These are phyloP conservation scores for Podila verticillata DNA, from an alignment of 192 early-diverging fungal species.

Conservation along the genomic window DNA sequence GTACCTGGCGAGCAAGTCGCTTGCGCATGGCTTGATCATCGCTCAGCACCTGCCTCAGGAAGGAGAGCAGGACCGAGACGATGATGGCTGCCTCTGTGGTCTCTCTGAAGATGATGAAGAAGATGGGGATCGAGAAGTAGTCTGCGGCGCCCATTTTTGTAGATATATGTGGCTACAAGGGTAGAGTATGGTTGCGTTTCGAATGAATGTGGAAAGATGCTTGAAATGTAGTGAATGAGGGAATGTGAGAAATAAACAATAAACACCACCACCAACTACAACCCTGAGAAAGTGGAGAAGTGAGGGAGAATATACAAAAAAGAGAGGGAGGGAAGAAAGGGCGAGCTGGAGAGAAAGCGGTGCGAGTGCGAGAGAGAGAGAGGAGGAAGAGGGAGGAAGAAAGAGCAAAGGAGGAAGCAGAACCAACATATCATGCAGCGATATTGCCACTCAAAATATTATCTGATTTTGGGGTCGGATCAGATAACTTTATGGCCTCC, in stretches of 20 bases:
- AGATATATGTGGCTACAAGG: too few species aligned
- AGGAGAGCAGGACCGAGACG: slow-evolving; percentile 85
- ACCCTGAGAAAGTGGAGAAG: not conserved
- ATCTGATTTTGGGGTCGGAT: not conserved
- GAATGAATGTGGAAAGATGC: not conserved
- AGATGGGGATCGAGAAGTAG: slow-evolving; percentile 63
- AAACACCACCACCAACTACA: not conserved
- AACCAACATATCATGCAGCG: not conserved
- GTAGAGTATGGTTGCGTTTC: not conserved
- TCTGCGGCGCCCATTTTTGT: slow-evolving; percentile 26
- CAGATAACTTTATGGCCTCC: too few species aligned
- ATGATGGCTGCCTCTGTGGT: slow-evolving; percentile 89
- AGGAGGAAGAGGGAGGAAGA: not conserved
- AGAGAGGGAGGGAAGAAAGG: not conserved
- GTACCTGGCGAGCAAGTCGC: slow-evolving; percentile 42
- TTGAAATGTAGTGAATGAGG: not conserved
- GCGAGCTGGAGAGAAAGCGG: not conserved
- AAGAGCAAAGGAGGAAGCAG: not conserved
- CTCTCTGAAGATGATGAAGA: slow-evolving; percentile 85
- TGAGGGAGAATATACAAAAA: not conserved
- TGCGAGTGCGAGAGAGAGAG: too few species aligned
- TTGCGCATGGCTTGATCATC: slow-evolving; percentile 19
- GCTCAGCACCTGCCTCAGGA: slow-evolving; percentile 50
- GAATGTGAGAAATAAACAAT: not conserved
- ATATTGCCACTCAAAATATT: not conserved